Evolutionary conservation across 805 yeast genomes (phyloP).

Genomic region (Tetrapisispora phaffii): DNA sequence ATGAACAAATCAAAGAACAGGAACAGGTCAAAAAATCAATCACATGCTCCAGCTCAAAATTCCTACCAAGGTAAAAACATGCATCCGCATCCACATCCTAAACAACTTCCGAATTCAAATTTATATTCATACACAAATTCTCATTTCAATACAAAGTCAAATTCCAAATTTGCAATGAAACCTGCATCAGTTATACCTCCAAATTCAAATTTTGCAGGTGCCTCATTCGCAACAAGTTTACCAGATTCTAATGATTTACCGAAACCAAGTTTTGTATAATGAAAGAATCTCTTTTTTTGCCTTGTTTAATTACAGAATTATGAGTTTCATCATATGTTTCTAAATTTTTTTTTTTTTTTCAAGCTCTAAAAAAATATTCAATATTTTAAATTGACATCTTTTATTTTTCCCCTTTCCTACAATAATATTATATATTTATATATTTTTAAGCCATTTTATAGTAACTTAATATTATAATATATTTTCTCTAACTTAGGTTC

Average conservation of each 20-base stretch:
- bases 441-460: not conserved
- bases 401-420: not conserved
- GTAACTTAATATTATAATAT: too few species aligned
- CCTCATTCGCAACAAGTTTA: slow-evolving; percentile 27
- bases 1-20: not conserved
- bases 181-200: not conserved
- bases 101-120: not conserved
- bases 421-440: too few species aligned
- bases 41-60: not conserved
- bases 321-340: not conserved
- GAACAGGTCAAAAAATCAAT: not conserved
- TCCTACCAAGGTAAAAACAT: not conserved
- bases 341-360: not conserved
- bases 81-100: not conserved
- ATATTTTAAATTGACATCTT: not conserved
- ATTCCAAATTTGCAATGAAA: not conserved
- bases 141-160: not conserved
- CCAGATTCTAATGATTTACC: slow-evolving; percentile 26
- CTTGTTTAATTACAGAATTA: not conserved
- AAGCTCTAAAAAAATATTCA: not conserved
- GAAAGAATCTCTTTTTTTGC: not conserved
- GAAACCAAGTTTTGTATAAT: slow-evolving; percentile 17
- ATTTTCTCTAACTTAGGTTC: not conserved
- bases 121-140: not conserved
- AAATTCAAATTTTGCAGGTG: slow-evolving; percentile 25